Base-by-base conservation (phyloP, 139 green algal species). In the Tetratostichococcus sp. region DNA sequence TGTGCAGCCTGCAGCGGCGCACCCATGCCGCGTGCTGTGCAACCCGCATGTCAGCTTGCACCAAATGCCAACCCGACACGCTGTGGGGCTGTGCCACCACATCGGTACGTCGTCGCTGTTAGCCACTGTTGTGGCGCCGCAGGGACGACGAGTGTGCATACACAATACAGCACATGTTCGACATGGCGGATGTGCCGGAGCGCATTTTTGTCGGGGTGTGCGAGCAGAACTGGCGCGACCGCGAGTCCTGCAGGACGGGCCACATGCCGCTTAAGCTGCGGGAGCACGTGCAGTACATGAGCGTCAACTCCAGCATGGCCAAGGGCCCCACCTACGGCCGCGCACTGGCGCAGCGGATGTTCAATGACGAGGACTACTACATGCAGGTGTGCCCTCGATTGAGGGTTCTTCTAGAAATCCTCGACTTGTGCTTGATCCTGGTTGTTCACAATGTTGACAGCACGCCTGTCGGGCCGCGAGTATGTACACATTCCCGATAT, bases 311-410 rank as follows among this genome's bases (percentile, higher is more conserved):
- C 50, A 62, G 50, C 50, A 19, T 69, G 59, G 58, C 72, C 26
- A 58, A 71, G 19, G 75, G 75, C 21, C 75, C 75, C 4, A 74
- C 66, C 67, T 65, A 79, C n/a, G 75, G 43, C 2, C 67, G 75
- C 32, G 26, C 73, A 19, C 43, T 79, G 43, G 75, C 75, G 16
- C 32, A 43, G 28, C 39, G 30, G n/a, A 32, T 79, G 33, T 79
- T 58, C 50, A n/a, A 59, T 2, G 68, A 32, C 8, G 67, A 79
- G 35, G 67, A 74, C 30, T 79, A 62, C 43, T 75, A 70, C 75
- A 65, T 79, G 30, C 75, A 79, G 75, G 68, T 50, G 39, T 11
- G 39, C 39, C 39, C n/a, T n/a, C n/a, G n/a, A n/a, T n/a, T n/a
- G n/a, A n/a, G n/a, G n/a, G n/a, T n/a, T n/a, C n/a, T n/a, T n/a